Evolutionary conservation across 495 filamentous ascomycete species (phyloP).

Genomic region (Penicillium silybi): DNA sequence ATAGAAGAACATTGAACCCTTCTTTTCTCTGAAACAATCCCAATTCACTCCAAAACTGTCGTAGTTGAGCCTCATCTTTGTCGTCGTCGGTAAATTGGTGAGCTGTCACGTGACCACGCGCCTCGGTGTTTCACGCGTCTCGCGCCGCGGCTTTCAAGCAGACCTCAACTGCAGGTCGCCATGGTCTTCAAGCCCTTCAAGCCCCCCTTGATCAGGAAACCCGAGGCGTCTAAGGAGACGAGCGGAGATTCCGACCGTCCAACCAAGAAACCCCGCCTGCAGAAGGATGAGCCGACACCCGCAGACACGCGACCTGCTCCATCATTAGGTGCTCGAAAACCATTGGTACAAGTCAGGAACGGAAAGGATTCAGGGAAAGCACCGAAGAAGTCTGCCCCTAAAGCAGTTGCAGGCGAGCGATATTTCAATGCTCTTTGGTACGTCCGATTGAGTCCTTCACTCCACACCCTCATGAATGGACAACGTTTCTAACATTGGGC

Average conservation of each 20-base stretch:
- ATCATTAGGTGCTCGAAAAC: conserved; percentile 17
- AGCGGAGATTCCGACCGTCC: conserved; percentile 14
- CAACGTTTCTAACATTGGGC: not conserved
- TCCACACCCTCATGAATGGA: not conserved
- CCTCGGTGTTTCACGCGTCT: conserved; percentile 3
- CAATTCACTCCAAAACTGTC: not conserved
- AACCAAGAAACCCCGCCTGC: conserved; percentile 30
- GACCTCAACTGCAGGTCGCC: conserved; percentile 9
- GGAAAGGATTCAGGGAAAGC: conserved; percentile 10
- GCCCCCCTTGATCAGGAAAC: conserved; percentile 40
- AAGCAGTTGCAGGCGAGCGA: conserved; percentile 25
- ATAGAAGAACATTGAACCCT: not conserved
- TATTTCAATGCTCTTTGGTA: conserved; percentile 72
- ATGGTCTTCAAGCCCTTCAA: conserved; percentile 50
- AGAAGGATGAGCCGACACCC: conserved; percentile 14
- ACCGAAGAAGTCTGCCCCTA: not conserved
- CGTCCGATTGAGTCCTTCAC: conserved; percentile 4
- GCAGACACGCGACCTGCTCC: conserved; percentile 8
- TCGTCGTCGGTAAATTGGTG: not conserved
- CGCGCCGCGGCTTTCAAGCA: conserved; percentile 8
- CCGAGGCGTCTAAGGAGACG: conserved; percentile 3
- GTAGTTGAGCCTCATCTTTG: not conserved
- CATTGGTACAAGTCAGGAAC: conserved; percentile 33
- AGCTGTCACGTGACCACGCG: conserved; percentile 20
- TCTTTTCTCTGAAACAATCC: not conserved